Evolutionary conservation across 257 asterid genomes (phyloP), one percentile per base, ranked within the genome.

Genomic region (Penstemon barbatus): DNA sequence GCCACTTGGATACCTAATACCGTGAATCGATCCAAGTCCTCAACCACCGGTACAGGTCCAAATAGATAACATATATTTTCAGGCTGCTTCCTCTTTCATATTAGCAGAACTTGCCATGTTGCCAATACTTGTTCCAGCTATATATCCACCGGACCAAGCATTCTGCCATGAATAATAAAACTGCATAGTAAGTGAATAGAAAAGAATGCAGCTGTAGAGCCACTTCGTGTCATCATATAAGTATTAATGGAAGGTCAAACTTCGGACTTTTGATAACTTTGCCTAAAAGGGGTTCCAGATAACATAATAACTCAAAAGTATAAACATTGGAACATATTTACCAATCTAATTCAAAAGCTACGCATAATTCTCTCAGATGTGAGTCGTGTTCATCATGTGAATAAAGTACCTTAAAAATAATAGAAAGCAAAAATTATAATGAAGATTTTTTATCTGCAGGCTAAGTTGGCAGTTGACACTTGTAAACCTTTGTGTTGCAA

Each of bases 71-170:
- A 54, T 33, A 44, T 57, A 19, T 65, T 19, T 44, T 74, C 73
- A 66, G 37, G 39, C 65, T 12, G 74, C 69, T 71, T n/a, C 74
- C 46, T 58, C 82, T 80, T 73, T 73, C 70, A 73, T 45, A 64
- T 49, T 53, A 61, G 73, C 46, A 39, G 75, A 68, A 37, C 63
- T 51, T 60, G 87, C 82, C 76, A 85, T 76, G 63, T 80, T 71
- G 55, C 97, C 97, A 4, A 92, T 83, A 43, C 81, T 85, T 57
- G 97, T 87, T 70, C 98, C 97, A 18, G 98, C 98, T 76, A 89
- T 87, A 66, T 85, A 87, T 46, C 98, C 98, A 67, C 98, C 96
- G 0, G 95, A 84, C 98, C 97, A 92, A 67, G 98, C 98, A 77
- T 87, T 92, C 98, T 92, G 87, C 71, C 66, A 75, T 69, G 75